Conservation (phyloP, 208 protist species). For the Herpetomonas tarakana region DNA sequence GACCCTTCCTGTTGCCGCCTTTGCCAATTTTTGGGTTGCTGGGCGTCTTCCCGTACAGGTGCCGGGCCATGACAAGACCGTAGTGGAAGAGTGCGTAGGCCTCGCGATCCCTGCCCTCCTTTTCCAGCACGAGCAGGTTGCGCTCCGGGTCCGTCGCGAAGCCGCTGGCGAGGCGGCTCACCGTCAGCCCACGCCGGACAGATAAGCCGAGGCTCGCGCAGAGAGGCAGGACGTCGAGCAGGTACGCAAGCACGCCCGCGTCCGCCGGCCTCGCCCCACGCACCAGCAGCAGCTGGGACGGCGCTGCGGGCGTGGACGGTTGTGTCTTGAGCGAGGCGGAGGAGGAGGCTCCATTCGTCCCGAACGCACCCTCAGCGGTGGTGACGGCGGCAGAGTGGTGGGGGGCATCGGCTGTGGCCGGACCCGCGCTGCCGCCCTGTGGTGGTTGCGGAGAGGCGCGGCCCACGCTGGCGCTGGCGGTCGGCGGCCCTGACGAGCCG, state of each 20-base stretch:
- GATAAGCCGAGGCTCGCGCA: not conserved
- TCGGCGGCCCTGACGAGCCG: not conserved
- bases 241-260: not conserved
- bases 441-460: not conserved
- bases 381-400: not conserved
- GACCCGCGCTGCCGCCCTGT: not conserved
- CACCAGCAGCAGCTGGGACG: not conserved
- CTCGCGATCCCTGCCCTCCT: slow-evolving; percentile 64
- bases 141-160: slow-evolving; percentile 35
- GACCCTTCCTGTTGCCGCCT: not conserved
- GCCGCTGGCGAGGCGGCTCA: slow-evolving; percentile 32
- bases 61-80: slow-evolving; percentile 32
- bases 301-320: not conserved
- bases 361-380: not conserved
- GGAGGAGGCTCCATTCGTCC: not conserved
- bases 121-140: slow-evolving; percentile 44
- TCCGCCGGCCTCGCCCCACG: not conserved
- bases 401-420: not conserved
- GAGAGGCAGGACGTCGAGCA: not conserved
- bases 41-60: slow-evolving; percentile 21
- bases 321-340: no score
- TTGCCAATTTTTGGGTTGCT: not conserved
- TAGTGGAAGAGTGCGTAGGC: slow-evolving; percentile 63
- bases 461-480: not conserved
- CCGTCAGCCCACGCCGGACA: not conserved